Evolutionary conservation across 2,329 filamentous ascomycete genomes (phyloP), one percentile per base, ranked within the genome.

Genomic region (Sarocladiaceae sp.): DNA sequence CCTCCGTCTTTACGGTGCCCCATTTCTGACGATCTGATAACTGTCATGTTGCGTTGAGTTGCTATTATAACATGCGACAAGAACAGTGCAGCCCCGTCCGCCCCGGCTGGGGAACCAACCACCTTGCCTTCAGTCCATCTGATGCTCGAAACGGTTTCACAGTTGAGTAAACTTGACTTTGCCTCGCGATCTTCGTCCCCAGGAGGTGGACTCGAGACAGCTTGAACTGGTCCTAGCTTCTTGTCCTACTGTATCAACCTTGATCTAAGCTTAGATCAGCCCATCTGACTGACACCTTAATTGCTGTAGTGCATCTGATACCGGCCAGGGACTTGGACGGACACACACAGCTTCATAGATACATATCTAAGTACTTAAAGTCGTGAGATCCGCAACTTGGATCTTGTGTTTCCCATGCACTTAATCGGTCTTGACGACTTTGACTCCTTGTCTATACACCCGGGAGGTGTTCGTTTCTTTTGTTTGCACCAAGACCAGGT

Each of bases 1-100:
- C n/a, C n/a, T n/a, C n/a, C n/a, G n/a, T n/a, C n/a, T n/a, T n/a
- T n/a, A n/a, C n/a, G n/a, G n/a, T n/a, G n/a, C n/a, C n/a, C n/a
- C 37, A 7, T 16, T 12, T 29, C 16, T 6, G 13, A 23, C 23
- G 26, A 27, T 41, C 3, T 11, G 29, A 41, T 41, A 41, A 41
- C 37, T 24, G 26, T 41, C 26, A 27, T 27, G 29, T 41, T 27
- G n/a, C 19, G 11, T 13, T 19, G 4, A 27, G 3, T 29, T 41
- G 37, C 37, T 41, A 41, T 41, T 41, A 41, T 27, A 41, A 41
- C 37, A 24, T 41, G 23, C 37, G 37, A 41, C 37, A 29, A 15
- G 19, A n/a, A n/a, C n/a, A n/a, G n/a, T n/a, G n/a, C n/a, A n/a
- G n/a, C n/a, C n/a, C n/a, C n/a, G n/a, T n/a, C n/a, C n/a, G n/a